A percentile compares a stretch with the other conserved stretches of the same genome.
Conservation (phyloP, 352 stramenopile genomes). For the Thraustotheca clavata region DNA sequence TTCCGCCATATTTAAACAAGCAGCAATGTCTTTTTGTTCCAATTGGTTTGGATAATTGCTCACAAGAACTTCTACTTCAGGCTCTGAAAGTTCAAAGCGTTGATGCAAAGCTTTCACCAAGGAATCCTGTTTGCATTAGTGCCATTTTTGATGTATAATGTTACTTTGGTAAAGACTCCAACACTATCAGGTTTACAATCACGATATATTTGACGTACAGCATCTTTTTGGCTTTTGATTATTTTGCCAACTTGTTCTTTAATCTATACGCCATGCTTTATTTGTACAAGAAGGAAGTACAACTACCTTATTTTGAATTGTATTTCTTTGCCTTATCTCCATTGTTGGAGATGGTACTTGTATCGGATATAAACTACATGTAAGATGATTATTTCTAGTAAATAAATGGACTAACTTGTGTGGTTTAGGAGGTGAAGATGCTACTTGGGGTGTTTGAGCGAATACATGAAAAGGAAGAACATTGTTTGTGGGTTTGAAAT, state of each 20-base stretch:
- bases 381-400: background rate
- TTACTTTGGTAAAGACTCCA: slow-evolving; percentile 15
- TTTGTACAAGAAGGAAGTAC: too few species aligned
- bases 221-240: background rate
- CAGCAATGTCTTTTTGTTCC: background rate
- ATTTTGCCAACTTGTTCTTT: background rate
- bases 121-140: background rate
- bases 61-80: background rate
- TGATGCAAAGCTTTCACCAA: background rate
- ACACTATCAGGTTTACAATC: background rate
- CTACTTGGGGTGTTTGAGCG: background rate
- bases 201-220: background rate
- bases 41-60: background rate
- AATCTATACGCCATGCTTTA: background rate
- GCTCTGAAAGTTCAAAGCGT: background rate
- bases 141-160: too few species aligned
- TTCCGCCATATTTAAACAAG: background rate
- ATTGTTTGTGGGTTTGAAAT: background rate
- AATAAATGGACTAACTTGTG: background rate
- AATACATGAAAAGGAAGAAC: slow-evolving; percentile 1
- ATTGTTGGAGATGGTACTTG: background rate
- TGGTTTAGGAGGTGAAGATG: background rate
- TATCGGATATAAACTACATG: background rate
- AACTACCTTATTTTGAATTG: background rate
- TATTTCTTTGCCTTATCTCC: background rate